Conservation (phyloP, 768 basidiomycete species). For the Tephrocybe rancida region DNA sequence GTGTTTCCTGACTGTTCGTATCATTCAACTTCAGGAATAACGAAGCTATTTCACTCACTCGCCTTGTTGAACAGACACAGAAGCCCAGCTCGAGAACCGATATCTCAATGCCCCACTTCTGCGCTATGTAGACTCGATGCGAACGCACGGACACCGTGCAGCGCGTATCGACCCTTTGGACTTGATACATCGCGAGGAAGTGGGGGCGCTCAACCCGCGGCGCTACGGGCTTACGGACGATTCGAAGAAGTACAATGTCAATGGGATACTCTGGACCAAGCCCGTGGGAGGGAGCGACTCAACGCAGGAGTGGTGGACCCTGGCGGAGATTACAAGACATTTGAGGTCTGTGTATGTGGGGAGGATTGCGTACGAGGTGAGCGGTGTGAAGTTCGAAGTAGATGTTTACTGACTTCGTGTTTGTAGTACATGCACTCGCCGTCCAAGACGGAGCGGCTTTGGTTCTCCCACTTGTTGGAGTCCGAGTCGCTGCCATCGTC, state of each 20-base stretch:
- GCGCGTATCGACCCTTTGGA: constrained; percentile 88
- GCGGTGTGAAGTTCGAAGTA: background rate
- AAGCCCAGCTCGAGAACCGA: constrained; percentile 68
- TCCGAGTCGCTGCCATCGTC: constrained; percentile 45
- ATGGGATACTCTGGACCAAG: constrained; percentile 82
- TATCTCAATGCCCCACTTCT: constrained; percentile 74
- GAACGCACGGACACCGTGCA: constrained; percentile 84
- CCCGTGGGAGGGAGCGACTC: constrained; percentile 34
- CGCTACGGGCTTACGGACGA: constrained; percentile 74
- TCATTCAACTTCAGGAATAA: background rate
- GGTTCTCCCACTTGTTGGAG: constrained; percentile 89
- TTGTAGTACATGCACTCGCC: constrained; percentile 81
- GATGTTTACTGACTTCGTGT: background rate
- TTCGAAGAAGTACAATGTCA: constrained; percentile 61
- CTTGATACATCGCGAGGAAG: constrained; percentile 81
- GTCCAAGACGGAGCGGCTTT: constrained; percentile 81
- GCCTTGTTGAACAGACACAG: constrained; percentile 48
- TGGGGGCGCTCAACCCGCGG: constrained; percentile 70
- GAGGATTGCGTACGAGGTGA: constrained; percentile 83
- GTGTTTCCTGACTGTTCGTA: constrained; percentile 72
- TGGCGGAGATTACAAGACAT: constrained; percentile 71
- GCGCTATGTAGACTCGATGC: constrained; percentile 87
- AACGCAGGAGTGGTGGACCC: constrained; percentile 55
- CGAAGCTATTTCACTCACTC: background rate
- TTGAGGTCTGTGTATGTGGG: constrained; percentile 79